A percentile compares a stretch with the other conserved stretches of the same genome.
Conservation (phyloP, 2,329 filamentous ascomycete species). For the Monosporascus ibericus region DNA sequence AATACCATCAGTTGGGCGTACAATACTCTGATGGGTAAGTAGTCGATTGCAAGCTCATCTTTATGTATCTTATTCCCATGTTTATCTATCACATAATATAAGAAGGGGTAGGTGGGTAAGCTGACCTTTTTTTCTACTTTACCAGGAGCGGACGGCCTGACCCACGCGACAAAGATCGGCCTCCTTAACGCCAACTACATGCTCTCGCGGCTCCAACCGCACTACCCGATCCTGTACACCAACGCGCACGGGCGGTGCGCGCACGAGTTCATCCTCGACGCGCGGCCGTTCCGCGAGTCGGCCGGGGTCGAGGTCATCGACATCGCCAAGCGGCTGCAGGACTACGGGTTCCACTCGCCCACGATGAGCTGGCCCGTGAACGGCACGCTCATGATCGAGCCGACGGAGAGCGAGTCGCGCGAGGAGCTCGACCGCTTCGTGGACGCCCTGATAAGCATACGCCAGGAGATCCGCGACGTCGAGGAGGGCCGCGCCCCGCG, state of each 20-base stretch:
- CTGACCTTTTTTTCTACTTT: conserved; percentile 3
- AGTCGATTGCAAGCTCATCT: neutral
- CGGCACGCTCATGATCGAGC: conserved; percentile 97
- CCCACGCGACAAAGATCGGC: conserved; percentile 83
- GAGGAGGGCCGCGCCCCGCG: conserved; percentile 73
- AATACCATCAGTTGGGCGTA: conserved; percentile 93
- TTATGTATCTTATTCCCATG: neutral
- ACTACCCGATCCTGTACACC: conserved; percentile 92
- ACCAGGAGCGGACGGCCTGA: conserved; percentile 62
- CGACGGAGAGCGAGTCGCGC: conserved; percentile 88
- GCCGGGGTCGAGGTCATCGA: conserved; percentile 87
- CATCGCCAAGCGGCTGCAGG: conserved; percentile 91
- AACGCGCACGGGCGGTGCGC: conserved; percentile 84
- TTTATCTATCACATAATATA: neutral
- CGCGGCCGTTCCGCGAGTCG: conserved; percentile 75
- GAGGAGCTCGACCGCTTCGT: conserved; percentile 91
- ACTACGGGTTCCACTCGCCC: conserved; percentile 95
- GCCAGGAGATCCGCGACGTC: conserved; percentile 75
- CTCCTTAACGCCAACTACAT: conserved; percentile 98
- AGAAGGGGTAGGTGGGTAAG: neutral
- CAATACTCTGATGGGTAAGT: conserved; percentile 82
- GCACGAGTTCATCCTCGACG: conserved; percentile 95
- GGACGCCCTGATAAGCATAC: conserved; percentile 80
- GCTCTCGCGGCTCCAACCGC: conserved; percentile 73
- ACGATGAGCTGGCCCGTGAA: conserved; percentile 96